Conservation (phyloP, 192 early-diverging fungal species). For the Backusella westeae region DNA sequence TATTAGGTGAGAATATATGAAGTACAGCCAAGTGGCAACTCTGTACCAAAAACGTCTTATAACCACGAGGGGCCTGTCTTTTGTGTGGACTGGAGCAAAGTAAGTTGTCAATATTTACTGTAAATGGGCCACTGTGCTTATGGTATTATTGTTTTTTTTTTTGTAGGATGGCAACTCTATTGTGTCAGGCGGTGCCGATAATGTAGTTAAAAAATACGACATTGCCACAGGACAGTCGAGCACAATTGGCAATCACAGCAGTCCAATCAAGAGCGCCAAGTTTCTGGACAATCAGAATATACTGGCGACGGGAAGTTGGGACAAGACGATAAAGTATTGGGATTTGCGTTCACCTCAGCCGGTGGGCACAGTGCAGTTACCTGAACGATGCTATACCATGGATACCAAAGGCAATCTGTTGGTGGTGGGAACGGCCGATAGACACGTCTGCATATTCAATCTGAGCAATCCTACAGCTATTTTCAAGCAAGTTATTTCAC, state of each 20-base stretch:
- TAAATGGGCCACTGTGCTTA: neutral
- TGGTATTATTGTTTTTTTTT: no score
- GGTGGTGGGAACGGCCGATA: conserved; percentile 89
- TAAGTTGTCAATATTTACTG: conserved; percentile 16
- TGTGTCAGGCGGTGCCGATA: conserved; percentile 91
- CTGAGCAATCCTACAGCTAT: conserved; percentile 70
- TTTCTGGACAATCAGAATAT: conserved; percentile 72
- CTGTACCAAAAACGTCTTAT: conserved; percentile 76
- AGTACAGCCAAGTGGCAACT: conserved; percentile 71
- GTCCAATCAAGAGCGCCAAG: conserved; percentile 73
- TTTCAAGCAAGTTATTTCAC: conserved; percentile 64
- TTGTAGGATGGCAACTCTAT: conserved; percentile 84
- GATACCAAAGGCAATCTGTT: conserved; percentile 79
- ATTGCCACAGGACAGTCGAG: conserved; percentile 73
- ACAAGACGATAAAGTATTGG: conserved; percentile 97
- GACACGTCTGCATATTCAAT: conserved; percentile 78
- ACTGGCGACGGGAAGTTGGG: conserved; percentile 91
- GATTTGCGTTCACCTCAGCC: conserved; percentile 80
- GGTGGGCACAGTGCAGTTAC: conserved; percentile 66
- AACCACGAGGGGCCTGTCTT: conserved; percentile 83
- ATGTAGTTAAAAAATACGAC: conserved; percentile 82
- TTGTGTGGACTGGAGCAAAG: conserved; percentile 83
- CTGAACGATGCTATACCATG: conserved; percentile 90
- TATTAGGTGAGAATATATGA: conserved; percentile 89
- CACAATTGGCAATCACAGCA: conserved; percentile 86